Evolutionary conservation across 306 rosid species (phyloP).

Genomic region (Dalbergia oliveri): DNA sequence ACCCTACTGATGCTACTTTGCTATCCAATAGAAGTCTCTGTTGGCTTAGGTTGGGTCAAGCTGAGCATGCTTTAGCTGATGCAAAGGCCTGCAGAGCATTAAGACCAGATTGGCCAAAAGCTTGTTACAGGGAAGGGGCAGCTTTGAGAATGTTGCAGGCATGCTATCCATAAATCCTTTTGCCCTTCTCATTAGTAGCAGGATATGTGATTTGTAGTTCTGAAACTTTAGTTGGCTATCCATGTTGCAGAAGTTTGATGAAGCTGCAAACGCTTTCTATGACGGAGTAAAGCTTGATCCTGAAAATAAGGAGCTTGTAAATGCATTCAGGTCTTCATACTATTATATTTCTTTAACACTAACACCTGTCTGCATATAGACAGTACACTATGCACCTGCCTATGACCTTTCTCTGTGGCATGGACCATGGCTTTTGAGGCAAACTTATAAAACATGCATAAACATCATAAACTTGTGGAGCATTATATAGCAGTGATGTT

Average conservation of each 20-base stretch:
- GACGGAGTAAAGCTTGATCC: slow-evolving; percentile 91
- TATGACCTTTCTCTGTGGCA: background rate
- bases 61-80: slow-evolving; percentile 89
- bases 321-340: slow-evolving; percentile 80
- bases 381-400: background rate
- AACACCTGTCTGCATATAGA: slow-evolving; percentile 13
- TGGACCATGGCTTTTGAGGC: background rate
- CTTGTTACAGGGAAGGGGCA: slow-evolving; percentile 97
- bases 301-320: slow-evolving; percentile 79
- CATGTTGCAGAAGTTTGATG: slow-evolving; percentile 82
- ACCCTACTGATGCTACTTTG: slow-evolving; percentile 71
- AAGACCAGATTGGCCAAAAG: slow-evolving; percentile 95
- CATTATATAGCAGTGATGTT: slow-evolving; percentile 1
- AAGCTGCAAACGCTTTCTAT: slow-evolving; percentile 92
- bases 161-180: slow-evolving; percentile 43
- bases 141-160: slow-evolving; percentile 92
- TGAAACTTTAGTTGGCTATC: slow-evolving; percentile 36
- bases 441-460: slow-evolving; percentile 10
- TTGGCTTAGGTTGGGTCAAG: slow-evolving; percentile 85
- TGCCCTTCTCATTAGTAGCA: slow-evolving; percentile 22
- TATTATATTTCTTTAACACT: background rate
- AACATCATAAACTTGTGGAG: background rate
- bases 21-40: slow-evolving; percentile 94
- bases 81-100: slow-evolving; percentile 86
- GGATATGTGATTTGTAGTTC: slow-evolving; percentile 18